A percentile compares a stretch with the other conserved stretches of the same genome.
Evolutionary conservation across 139 green algal species (phyloP).

Genomic region (Micractinium conductrix): DNA sequence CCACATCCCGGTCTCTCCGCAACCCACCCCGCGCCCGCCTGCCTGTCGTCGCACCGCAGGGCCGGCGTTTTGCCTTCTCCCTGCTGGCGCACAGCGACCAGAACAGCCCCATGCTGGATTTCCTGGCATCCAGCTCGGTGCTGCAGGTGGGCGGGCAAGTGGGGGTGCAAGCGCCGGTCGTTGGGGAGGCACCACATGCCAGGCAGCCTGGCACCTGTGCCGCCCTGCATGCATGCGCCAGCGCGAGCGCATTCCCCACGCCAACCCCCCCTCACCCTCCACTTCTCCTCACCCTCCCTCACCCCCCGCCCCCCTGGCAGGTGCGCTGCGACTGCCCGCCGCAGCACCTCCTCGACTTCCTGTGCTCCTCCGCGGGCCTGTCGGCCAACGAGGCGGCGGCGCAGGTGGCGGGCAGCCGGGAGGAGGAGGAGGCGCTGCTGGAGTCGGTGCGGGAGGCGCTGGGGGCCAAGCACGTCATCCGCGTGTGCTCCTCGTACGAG

Average conservation of each 20-base stretch:
- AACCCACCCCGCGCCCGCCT: too few species aligned
- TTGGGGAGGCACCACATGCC: too few species aligned
- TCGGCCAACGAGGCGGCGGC: slow-evolving; percentile 62
- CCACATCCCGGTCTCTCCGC: too few species aligned
- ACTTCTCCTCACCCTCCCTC: neutral
- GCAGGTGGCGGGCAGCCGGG: slow-evolving; percentile 27
- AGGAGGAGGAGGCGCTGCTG: slow-evolving; percentile 59
- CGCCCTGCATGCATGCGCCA: too few species aligned
- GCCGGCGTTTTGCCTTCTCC: slow-evolving; percentile 72
- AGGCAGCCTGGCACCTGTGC: too few species aligned
- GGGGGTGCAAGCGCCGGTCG: too few species aligned
- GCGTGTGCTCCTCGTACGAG: slow-evolving; percentile 61
- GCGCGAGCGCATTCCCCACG: too few species aligned
- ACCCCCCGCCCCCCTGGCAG: slow-evolving; percentile 31
- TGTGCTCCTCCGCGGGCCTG: slow-evolving; percentile 62
- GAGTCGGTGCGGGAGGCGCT: slow-evolving; percentile 55
- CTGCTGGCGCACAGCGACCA: slow-evolving; percentile 84
- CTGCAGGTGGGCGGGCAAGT: slow-evolving; percentile 61
- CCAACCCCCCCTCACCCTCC: neutral
- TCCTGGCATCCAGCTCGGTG: slow-evolving; percentile 73
- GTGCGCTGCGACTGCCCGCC: slow-evolving; percentile 85
- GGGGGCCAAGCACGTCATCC: slow-evolving; percentile 64
- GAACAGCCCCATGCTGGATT: slow-evolving; percentile 76
- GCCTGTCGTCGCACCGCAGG: too few species aligned
- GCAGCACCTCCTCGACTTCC: slow-evolving; percentile 75